These are phyloP conservation scores for Phycomyces nitens DNA, from an alignment of 192 early-diverging fungal species.

Conservation along the genomic window DNA sequence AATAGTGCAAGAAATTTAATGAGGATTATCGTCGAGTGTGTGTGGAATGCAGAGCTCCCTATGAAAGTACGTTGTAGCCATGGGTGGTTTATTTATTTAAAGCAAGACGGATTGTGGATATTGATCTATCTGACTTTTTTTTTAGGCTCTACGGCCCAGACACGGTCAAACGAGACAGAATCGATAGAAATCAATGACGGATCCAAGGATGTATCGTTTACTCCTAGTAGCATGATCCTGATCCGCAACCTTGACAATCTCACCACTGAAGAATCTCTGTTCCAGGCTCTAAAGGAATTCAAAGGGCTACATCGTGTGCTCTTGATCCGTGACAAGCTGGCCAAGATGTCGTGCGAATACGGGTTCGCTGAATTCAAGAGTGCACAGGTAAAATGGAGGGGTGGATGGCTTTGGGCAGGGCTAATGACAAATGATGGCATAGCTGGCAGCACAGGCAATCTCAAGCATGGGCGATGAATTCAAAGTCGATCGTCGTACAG, in stretches of 20 bases:
- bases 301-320: constrained; percentile 40
- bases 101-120: too few relatives aligned
- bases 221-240: constrained; percentile 53
- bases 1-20: constrained; percentile 27
- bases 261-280: constrained; percentile 54
- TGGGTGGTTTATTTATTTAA: not conserved
- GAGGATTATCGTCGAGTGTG: constrained; percentile 22
- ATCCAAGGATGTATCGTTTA: constrained; percentile 46
- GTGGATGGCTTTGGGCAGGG: not conserved
- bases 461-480: constrained; percentile 28
- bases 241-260: constrained; percentile 56
- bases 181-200: constrained; percentile 55
- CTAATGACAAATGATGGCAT: not conserved
- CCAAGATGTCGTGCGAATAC: constrained; percentile 59
- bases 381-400: constrained; percentile 34
- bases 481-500: constrained; percentile 40
- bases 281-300: constrained; percentile 21
- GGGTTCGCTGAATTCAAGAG: constrained; percentile 58
- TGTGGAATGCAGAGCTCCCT: constrained; percentile 24
- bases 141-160: constrained; percentile 12
- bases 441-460: constrained; percentile 36
- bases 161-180: constrained; percentile 23
- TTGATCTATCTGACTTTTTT: not conserved
- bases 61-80: constrained; percentile 7
- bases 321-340: constrained; percentile 54